Conservation (phyloP, 192 early-diverging fungal genomes). For the Coemansia sp. region DNA sequence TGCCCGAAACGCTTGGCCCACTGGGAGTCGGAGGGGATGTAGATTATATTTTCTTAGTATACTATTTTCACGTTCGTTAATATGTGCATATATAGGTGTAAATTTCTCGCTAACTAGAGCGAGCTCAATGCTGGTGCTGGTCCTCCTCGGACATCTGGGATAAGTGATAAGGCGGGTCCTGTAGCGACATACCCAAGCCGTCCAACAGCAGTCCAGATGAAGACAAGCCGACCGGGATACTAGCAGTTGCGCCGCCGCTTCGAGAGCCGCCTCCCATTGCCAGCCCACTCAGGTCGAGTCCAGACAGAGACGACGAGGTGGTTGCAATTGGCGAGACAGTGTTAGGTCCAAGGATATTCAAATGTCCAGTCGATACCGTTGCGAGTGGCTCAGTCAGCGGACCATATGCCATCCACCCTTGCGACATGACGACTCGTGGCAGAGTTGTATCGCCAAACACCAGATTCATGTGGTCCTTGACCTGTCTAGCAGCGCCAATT, state of each 20-base stretch:
- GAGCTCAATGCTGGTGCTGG: conserved; percentile 1
- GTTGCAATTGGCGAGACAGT: not conserved
- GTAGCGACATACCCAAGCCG: conserved; percentile 1
- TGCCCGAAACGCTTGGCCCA: too few relatives aligned
- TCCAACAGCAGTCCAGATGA: conserved; percentile 3
- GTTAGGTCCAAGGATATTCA: not conserved
- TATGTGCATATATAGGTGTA: not conserved
- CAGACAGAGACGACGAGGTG: conserved; percentile 16
- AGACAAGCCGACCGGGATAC: not conserved
- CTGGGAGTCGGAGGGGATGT: too few relatives aligned
- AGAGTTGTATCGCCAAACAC: conserved; percentile 16
- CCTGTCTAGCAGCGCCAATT: not conserved
- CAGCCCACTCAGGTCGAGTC: conserved; percentile 5
- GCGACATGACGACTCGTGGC: conserved; percentile 25
- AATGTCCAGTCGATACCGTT: not conserved
- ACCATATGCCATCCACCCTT: conserved; percentile 31
- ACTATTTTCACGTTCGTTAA: too few relatives aligned
- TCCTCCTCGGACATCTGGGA: not conserved
- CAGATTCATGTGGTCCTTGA: conserved; percentile 11
- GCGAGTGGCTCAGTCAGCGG: conserved; percentile 38
- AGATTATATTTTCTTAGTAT: too few relatives aligned
- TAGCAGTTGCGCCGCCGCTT: conserved; percentile 1
- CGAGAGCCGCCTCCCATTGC: conserved; percentile 9
- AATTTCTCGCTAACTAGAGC: not conserved
- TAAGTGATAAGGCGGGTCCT: not conserved